Evolutionary conservation across 345 rosid genomes (phyloP).

Genomic region (Geranium rotundifolium): DNA sequence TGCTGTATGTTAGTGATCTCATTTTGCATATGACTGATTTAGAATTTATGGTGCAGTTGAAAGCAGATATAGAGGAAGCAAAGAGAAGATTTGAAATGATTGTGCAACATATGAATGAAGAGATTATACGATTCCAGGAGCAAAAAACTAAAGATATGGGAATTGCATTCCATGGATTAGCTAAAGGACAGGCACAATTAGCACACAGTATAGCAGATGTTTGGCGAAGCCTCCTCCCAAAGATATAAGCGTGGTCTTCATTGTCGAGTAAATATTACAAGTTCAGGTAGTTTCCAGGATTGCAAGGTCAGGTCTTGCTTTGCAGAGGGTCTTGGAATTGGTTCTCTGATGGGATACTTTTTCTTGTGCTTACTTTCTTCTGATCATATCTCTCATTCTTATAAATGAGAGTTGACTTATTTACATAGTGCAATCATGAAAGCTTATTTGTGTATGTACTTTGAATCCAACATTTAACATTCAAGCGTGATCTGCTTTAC

Average conservation of each 20-base stretch:
- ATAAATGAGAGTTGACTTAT: too few species aligned
- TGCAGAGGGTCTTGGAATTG: background rate
- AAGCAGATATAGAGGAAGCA: constrained; percentile 74
- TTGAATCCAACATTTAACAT: background rate
- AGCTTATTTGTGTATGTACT: too few species aligned
- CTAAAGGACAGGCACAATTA: constrained; percentile 82
- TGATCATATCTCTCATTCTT: too few species aligned
- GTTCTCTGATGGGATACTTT: too few species aligned
- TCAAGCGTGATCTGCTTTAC: background rate
- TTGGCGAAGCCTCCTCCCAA: constrained; percentile 94
- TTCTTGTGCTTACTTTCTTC: too few species aligned
- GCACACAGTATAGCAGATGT: constrained; percentile 77
- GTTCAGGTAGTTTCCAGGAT: background rate
- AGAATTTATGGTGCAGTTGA: constrained; percentile 40
- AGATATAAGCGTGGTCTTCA: constrained; percentile 63
- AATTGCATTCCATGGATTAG: constrained; percentile 79
- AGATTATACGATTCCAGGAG: constrained; percentile 81
- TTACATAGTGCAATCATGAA: too few species aligned
- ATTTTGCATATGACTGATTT: background rate
- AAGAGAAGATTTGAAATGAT: constrained; percentile 59
- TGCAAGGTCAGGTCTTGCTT: background rate
- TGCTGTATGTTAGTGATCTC: background rate
- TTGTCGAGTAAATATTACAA: background rate
- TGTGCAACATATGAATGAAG: constrained; percentile 70
- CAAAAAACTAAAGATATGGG: constrained; percentile 85